A percentile compares a stretch with the other conserved stretches of the same genome.
phyloP scores from a whole-genome alignment of 1,139 yeast genomes.

The Taphrina deformans region DNA sequence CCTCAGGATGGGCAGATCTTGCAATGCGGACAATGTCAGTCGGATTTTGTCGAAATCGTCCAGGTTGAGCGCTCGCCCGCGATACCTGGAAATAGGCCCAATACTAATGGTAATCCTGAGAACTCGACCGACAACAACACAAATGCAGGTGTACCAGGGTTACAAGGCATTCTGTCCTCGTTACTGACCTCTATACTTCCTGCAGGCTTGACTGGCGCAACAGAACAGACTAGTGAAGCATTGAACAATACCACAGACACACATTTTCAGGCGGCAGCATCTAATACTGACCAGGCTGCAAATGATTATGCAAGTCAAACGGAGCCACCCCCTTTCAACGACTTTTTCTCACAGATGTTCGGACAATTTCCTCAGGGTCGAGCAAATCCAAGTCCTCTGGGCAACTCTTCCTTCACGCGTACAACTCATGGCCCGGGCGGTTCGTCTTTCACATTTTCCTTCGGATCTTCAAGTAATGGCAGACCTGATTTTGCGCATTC shows the following conservation, averaged over 20 bases:
- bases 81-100: background rate
- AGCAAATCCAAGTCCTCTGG: background rate
- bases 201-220: slow-evolving; percentile 5
- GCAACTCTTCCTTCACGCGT: background rate
- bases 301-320: background rate
- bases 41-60: slow-evolving; percentile 27
- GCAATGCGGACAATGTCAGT: slow-evolving; percentile 12
- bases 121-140: background rate
- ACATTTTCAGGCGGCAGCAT: background rate
- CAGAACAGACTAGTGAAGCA: background rate
- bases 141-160: background rate
- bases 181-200: slow-evolving; percentile 21
- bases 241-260: background rate
- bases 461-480: background rate
- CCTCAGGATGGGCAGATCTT: background rate
- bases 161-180: slow-evolving; percentile 13
- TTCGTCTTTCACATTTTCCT: slow-evolving; percentile 7
- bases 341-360: slow-evolving; percentile 25
- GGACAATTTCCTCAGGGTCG: slow-evolving; percentile 15
- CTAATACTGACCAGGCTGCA: background rate
- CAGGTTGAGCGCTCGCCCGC: slow-evolving; percentile 17
- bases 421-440: slow-evolving; percentile 8
- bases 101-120: background rate
- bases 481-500: background rate
- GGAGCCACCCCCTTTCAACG: slow-evolving; percentile 23